These are phyloP conservation scores for Dysphania ambrosioides DNA, from an alignment of 148 eudicot species.

Conservation along the genomic window DNA sequence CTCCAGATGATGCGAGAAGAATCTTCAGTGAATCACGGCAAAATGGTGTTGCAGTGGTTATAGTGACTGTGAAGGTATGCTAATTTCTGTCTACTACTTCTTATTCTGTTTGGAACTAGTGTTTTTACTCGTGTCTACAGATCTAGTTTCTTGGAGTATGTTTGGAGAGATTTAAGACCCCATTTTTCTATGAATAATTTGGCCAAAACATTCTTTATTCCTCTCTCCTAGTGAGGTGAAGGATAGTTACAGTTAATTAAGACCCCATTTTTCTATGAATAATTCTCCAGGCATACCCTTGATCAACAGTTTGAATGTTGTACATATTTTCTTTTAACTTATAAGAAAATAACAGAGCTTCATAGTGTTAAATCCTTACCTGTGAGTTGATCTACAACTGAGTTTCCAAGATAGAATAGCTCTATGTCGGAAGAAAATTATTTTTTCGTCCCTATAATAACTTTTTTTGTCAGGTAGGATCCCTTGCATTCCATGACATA, in stretches of 20 bases:
- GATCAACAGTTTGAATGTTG: neutral
- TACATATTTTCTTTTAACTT: neutral
- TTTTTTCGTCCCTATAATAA: neutral
- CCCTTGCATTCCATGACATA: neutral
- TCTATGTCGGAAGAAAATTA: neutral
- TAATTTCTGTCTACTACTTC: neutral
- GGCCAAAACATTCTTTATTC: neutral
- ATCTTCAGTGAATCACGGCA: constrained; percentile 32
- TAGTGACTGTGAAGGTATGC: constrained; percentile 41
- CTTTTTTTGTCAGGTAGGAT: neutral
- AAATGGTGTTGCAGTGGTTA: constrained; percentile 40
- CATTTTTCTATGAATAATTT: neutral
- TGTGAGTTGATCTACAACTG: too few species aligned
- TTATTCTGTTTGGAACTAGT: neutral
- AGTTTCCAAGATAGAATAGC: neutral
- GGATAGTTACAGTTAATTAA: neutral
- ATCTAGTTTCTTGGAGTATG: neutral
- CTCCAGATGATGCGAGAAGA: constrained; percentile 41
- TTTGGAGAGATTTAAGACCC: neutral
- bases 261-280: too few species aligned
- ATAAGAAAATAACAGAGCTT: too few species aligned
- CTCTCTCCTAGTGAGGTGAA: neutral
- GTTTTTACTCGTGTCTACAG: neutral
- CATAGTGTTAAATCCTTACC: too few species aligned
- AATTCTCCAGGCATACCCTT: neutral